Conservation (phyloP, 164 flowering plant genomes). For the Stephania japonica region DNA sequence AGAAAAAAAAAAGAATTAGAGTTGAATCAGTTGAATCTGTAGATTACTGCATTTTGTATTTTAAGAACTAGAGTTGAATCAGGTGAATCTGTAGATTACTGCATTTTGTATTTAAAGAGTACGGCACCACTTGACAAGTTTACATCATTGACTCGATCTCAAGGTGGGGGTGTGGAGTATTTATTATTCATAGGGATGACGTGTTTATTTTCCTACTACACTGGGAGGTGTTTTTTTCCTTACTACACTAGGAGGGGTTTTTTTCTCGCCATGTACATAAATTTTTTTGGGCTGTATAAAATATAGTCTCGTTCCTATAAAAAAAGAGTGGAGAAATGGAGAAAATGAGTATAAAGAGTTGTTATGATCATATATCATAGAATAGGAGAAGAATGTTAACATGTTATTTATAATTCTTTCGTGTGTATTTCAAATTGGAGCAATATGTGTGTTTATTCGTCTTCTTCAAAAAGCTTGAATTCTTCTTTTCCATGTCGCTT, state of each 20-base stretch:
- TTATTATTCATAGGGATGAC: no score
- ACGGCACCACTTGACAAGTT: no score
- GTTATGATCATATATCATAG: not conserved
- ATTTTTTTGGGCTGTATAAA: no score
- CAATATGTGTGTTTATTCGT: not conserved
- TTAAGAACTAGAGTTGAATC: not conserved
- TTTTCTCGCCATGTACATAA: no score
- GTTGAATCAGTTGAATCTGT: not conserved
- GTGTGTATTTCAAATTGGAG: not conserved
- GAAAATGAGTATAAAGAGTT: not conserved
- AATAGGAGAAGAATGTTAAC: not conserved
- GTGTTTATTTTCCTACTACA: no score
- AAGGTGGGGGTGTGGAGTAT: no score
- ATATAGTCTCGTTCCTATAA: no score
- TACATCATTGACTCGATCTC: no score
- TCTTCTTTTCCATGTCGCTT: not conserved
- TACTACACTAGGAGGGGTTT: no score
- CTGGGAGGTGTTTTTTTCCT: no score
- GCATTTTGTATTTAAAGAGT: not conserved
- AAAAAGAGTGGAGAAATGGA: not conserved
- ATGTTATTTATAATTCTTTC: not conserved
- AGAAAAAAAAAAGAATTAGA: not conserved
- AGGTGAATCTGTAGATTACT: not conserved
- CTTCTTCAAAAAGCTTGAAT: not conserved
- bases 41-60: not conserved